phyloP scores from a whole-genome alignment of 164 flowering plant species.

The Nymphaea colorata region DNA sequence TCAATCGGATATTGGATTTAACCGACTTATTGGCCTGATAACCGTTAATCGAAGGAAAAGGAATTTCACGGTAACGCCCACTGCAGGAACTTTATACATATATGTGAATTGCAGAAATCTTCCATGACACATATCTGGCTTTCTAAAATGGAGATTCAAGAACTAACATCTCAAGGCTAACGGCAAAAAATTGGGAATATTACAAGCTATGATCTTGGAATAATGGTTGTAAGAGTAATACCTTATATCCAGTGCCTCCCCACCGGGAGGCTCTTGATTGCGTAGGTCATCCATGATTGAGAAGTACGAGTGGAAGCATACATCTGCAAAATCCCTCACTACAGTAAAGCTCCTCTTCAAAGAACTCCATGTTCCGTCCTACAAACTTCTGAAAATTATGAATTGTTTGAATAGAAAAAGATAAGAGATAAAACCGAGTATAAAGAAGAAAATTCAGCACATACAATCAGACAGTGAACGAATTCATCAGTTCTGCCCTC shows the following conservation, averaged over 20 bases:
- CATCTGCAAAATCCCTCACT: conserved; percentile 63
- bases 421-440: background rate
- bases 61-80: no score
- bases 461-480: conserved; percentile 58
- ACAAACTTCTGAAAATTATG: conserved; percentile 1
- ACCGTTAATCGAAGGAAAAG: no score
- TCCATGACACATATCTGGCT: no score
- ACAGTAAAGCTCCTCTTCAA: conserved; percentile 44
- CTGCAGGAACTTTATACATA: no score
- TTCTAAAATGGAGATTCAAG: no score
- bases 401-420: background rate
- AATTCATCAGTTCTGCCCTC: conserved; percentile 57
- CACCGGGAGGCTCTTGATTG: conserved; percentile 26
- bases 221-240: conserved; percentile 6
- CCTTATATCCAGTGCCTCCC: conserved; percentile 70
- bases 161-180: no score
- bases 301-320: conserved; percentile 58
- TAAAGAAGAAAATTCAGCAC: conserved; percentile 6
- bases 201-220: no score
- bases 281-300: conserved; percentile 64
- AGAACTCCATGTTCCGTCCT: conserved; percentile 86
- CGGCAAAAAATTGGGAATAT: no score
- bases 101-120: no score
- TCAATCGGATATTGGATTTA: no score
- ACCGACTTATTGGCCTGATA: no score